Base-by-base conservation (phyloP, 78 protist species). In the Trichosphaerium sp. region DNA sequence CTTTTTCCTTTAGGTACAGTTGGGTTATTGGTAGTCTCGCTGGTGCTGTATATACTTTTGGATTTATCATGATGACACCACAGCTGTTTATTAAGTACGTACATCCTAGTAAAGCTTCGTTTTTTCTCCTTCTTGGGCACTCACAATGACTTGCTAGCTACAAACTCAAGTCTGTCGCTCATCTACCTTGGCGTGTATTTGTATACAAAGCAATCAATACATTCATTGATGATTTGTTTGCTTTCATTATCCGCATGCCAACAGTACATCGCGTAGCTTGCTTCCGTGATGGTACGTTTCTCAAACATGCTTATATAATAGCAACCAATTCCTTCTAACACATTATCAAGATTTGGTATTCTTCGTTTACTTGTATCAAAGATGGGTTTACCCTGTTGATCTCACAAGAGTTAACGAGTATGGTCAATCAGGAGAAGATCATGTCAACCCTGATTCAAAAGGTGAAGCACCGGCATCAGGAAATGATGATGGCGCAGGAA, bases 51-150 rank as follows among this genome's bases (percentile, higher is more conserved):
- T 87, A 82, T 49, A 73, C 80, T 23, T 82, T 82, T 37, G 90
- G 89, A 37, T 96, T 94, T 67, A 80, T 85, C 34, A 48, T 67
- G 84, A 89, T 94, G 98, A 78, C 88, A 8, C 98, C 98, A 44
- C 97, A 93, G 72, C 75, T 96, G 40, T 94, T 89, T 59, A 87
- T 96, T 88, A 96, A 96, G 83, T 92, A 96, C 84, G 78, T 82
- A 25, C n/a, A n/a, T n/a, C n/a, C n/a, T n/a, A n/a, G n/a, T n/a
- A n/a, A n/a, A n/a, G n/a, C n/a, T n/a, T n/a, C n/a, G 31, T 74
- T 11, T n/a, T 4, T 47, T 35, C 18, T 63, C 54, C n/a, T n/a
- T n/a, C n/a, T 55, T 83, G 59, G 63, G 64, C 18, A 4, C 4
- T 4, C 68, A 34, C 68, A 48, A n/a, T 4, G n/a, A 31, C 1